Conservation (phyloP, 176 grass and related monocot species). For the Paspalum notatum region DNA sequence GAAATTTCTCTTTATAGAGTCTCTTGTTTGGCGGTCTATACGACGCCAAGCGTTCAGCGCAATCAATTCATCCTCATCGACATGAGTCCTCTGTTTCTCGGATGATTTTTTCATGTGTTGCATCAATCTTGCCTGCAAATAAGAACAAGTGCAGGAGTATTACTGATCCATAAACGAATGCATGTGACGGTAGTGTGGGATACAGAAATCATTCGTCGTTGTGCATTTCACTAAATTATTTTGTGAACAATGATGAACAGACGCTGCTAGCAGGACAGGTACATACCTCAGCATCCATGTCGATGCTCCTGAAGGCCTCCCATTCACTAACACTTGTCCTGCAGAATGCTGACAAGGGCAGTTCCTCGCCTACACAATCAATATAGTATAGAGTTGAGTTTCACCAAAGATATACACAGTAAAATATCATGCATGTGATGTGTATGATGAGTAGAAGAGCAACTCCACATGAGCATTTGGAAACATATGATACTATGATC, state of each 20-base stretch:
- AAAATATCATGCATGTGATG: background rate
- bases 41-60: too few relatives aligned
- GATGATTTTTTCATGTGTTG: slow-evolving; percentile 48
- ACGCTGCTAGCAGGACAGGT: background rate
- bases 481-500: slow-evolving; percentile 23
- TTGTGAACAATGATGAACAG: background rate
- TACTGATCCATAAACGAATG: slow-evolving; percentile 2
- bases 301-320: slow-evolving; percentile 84
- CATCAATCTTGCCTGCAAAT: slow-evolving; percentile 67
- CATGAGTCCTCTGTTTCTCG: slow-evolving; percentile 52
- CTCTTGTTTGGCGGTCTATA: too few relatives aligned
- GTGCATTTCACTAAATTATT: slow-evolving; percentile 5
- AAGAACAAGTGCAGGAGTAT: background rate
- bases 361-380: slow-evolving; percentile 64
- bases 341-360: slow-evolving; percentile 77
- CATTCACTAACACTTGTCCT: slow-evolving; percentile 75
- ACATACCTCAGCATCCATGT: slow-evolving; percentile 84
- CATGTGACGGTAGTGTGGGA: background rate
- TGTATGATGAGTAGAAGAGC: slow-evolving; percentile 18
- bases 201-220: background rate
- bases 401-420: background rate
- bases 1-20: too few relatives aligned
- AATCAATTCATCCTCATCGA: slow-evolving; percentile 52
- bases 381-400: slow-evolving; percentile 16
- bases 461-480: background rate